Conservation (phyloP, 495 filamentous ascomycete species). For the Geoglossum glabrum region DNA sequence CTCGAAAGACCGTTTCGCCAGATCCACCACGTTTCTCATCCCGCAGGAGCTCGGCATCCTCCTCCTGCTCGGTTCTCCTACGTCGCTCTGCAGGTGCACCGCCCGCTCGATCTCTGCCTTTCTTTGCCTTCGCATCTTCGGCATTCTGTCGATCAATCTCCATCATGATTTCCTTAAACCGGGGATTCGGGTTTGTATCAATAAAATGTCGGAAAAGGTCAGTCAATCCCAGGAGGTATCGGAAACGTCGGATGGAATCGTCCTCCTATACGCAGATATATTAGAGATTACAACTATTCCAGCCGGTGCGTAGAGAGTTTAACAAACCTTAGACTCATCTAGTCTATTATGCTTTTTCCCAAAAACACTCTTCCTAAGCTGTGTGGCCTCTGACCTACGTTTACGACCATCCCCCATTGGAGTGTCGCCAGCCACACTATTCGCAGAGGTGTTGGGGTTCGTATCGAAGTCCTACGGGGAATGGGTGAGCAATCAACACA, state of each 20-base stretch:
- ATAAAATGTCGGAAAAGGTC: slow-evolving; percentile 99
- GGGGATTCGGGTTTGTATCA: slow-evolving; percentile 83
- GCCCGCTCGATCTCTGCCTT: slow-evolving; percentile 54
- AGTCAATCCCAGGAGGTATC: slow-evolving; percentile 86
- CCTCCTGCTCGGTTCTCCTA: slow-evolving; percentile 87
- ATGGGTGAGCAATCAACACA: background rate
- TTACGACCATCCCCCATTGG: slow-evolving; percentile 53
- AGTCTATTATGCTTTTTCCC: slow-evolving; percentile 85
- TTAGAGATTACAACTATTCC: background rate
- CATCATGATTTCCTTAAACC: slow-evolving; percentile 73
- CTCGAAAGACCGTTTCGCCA: slow-evolving; percentile 74
- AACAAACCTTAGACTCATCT: slow-evolving; percentile 69
- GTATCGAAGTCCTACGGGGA: slow-evolving; percentile 59
- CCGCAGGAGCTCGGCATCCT: slow-evolving; percentile 84
- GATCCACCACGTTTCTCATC: slow-evolving; percentile 77
- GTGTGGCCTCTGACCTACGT: slow-evolving; percentile 62
- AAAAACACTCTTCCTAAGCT: slow-evolving; percentile 73
- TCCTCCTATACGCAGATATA: slow-evolving; percentile 44
- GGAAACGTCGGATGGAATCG: slow-evolving; percentile 86
- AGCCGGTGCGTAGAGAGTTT: background rate
- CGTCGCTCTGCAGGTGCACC: slow-evolving; percentile 65
- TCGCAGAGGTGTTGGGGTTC: slow-evolving; percentile 77
- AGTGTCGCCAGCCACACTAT: slow-evolving; percentile 61
- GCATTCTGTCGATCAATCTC: slow-evolving; percentile 87
- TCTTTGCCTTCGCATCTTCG: slow-evolving; percentile 49